Base-by-base conservation (phyloP, 768 basidiomycete species). In the Mycena capillaripes region DNA sequence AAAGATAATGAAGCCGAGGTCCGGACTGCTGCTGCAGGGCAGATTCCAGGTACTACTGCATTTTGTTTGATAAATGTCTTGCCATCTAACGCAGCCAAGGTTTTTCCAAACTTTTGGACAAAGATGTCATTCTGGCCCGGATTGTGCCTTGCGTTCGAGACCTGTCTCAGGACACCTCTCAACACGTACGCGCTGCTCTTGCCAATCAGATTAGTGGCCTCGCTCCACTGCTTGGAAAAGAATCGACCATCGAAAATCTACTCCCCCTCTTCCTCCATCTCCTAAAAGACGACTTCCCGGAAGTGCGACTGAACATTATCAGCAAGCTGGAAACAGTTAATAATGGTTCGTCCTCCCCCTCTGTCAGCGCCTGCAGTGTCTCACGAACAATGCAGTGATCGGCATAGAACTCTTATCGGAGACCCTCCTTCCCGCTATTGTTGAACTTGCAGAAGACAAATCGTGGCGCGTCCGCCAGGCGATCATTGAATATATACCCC, bases 1-100 rank as follows among this genome's bases (percentile, higher is more conserved):
- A 99, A 98, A 82, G 98, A 99, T 79, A 97, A 97, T 78, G 98
- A 99, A 83, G 98, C 98, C 23, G 98, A 99, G 83, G 98, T 98
- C 48, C 91, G 97, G 74, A 98, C 97, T 59, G 97, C 98, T 50
- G 97, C 94, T 61, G 92, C 97, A 44, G 95, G 95, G 44, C 98
- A 99, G 82, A 95, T 99, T 74, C 98, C 98, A 82, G 97, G 97
- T 97, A 80, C 73, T 82, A 79, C 53, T 36, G n/a, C 21, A 23
- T 34, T 21, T 36, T 62, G 61, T 75, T 69, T 53, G 63, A 52
- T 70, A 11, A 4, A 10, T 16, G 38, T 52, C 65, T 56, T 44
- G 40, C 62, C 52, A 59, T 52, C 57, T 38, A 48, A 55, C 65
- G 66, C 14, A n/a, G 59, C 29, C 10, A 78, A 99, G 97, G 97